phyloP scores from a whole-genome alignment of 495 filamentous ascomycete species.

The Aspergillus ellipticus region DNA sequence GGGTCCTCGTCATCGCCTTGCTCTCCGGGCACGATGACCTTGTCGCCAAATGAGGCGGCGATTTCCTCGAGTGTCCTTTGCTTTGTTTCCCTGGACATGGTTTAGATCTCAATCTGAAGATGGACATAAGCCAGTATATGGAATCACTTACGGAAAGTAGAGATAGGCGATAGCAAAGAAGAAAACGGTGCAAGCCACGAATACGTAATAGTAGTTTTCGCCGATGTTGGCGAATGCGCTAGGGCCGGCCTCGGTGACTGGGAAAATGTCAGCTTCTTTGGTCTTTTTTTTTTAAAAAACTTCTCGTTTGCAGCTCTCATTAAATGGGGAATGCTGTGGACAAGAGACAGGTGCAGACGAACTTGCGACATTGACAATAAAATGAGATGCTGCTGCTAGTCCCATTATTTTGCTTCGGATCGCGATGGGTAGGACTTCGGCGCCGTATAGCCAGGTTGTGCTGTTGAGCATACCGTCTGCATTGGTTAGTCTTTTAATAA shows the following conservation, averaged over 20 bases:
- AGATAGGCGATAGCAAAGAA: constrained; percentile 51
- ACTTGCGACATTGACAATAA: constrained; percentile 56
- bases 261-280: not conserved
- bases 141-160: constrained; percentile 47
- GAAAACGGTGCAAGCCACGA: constrained; percentile 48
- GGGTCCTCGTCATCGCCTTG: constrained; percentile 8
- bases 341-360: constrained; percentile 9
- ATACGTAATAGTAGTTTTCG: constrained; percentile 61
- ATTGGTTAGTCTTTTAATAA: not conserved
- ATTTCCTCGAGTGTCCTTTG: constrained; percentile 58
- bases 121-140: not conserved
- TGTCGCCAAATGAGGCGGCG: constrained; percentile 54
- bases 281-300: not conserved
- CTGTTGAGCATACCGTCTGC: constrained; percentile 56
- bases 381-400: constrained; percentile 53
- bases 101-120: not conserved
- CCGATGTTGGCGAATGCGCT: constrained; percentile 55
- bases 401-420: constrained; percentile 59
- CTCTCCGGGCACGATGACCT: constrained; percentile 43
- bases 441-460: constrained; percentile 59
- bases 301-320: not conserved
- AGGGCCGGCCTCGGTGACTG: constrained; percentile 55
- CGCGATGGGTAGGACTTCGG: constrained; percentile 54
- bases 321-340: not conserved
- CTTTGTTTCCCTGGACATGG: constrained; percentile 44